A percentile compares a stretch with the other conserved stretches of the same genome.
Conservation (phyloP, 441 rosid genomes). For the California macrophylla region DNA sequence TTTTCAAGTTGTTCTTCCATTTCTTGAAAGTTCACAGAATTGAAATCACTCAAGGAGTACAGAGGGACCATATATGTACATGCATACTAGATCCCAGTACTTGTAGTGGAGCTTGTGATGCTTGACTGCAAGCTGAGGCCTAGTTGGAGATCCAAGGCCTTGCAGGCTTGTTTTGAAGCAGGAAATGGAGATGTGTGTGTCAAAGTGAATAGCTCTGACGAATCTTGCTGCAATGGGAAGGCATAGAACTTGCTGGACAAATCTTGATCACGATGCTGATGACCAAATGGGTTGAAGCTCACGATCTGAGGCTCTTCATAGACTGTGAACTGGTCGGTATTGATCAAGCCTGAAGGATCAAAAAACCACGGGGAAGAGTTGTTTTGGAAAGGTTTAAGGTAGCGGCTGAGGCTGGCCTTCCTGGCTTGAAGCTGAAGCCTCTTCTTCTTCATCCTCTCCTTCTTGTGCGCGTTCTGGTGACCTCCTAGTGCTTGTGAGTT, state of each 20-base stretch:
- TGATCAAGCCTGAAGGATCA: constrained; percentile 27
- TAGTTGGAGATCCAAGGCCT: constrained; percentile 61
- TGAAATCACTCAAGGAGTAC: constrained; percentile 5
- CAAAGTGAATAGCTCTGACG: constrained; percentile 23
- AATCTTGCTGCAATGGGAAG: constrained; percentile 29
- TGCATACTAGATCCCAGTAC: neutral
- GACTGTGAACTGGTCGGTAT: constrained; percentile 33
- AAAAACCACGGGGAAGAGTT: constrained; percentile 33
- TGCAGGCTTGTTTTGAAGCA: constrained; percentile 37
- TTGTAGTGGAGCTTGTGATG: constrained; percentile 23
- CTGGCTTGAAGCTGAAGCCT: constrained; percentile 83
- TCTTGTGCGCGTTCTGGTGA: constrained; percentile 95
- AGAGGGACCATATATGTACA: neutral
- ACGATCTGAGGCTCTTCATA: constrained; percentile 51
- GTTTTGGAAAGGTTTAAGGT: constrained; percentile 56
- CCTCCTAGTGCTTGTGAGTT: constrained; percentile 96
- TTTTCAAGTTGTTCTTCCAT: neutral
- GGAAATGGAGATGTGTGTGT: constrained; percentile 26
- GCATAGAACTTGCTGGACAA: constrained; percentile 15
- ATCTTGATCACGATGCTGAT: constrained; percentile 4
- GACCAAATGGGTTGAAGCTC: constrained; percentile 41
- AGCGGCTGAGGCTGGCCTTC: constrained; percentile 60
- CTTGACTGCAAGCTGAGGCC: constrained; percentile 41
- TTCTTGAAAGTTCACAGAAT: constrained; percentile 8
- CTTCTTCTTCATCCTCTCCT: constrained; percentile 83